Evolutionary conservation across 306 rosid species (phyloP).

Genomic region (Cicer pinnatifidum): DNA sequence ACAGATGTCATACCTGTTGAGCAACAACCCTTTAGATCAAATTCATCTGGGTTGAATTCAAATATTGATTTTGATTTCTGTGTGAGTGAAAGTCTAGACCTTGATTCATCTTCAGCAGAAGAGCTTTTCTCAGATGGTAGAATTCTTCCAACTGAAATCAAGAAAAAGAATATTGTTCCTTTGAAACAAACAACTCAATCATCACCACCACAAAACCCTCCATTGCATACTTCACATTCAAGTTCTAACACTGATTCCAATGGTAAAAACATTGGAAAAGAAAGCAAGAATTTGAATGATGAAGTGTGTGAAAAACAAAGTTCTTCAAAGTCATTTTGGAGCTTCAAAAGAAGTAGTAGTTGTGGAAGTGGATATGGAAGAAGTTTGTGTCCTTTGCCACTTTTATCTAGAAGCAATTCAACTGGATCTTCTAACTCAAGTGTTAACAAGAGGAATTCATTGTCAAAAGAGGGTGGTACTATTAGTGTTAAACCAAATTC

Average conservation of each 20-base stretch:
- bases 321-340: constrained; percentile 77
- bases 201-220: constrained; percentile 22
- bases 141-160: constrained; percentile 68
- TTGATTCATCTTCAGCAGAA: constrained; percentile 74
- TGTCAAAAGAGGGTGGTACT: constrained; percentile 52
- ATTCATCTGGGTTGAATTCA: constrained; percentile 60
- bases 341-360: constrained; percentile 83
- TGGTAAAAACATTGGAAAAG: constrained; percentile 42
- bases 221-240: constrained; percentile 42
- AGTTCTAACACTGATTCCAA: not conserved
- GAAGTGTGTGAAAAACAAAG: constrained; percentile 58
- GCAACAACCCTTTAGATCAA: constrained; percentile 64
- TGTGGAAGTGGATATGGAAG: constrained; percentile 79
- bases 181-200: constrained; percentile 40
- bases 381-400: constrained; percentile 80
- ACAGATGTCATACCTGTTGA: constrained; percentile 66
- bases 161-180: constrained; percentile 51
- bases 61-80: constrained; percentile 74
- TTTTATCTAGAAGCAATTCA: constrained; percentile 82
- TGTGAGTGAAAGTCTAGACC: constrained; percentile 60
- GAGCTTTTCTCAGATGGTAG: constrained; percentile 87
- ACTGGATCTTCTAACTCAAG: constrained; percentile 67
- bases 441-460: constrained; percentile 49
- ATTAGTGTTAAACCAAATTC: constrained; percentile 50
- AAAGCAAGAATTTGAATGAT: constrained; percentile 39